Percentiles rank a stretch among this genome's conserved stretches.
phyloP scores from a whole-genome alignment of 306 rosid species.

The Sindora glabra region DNA sequence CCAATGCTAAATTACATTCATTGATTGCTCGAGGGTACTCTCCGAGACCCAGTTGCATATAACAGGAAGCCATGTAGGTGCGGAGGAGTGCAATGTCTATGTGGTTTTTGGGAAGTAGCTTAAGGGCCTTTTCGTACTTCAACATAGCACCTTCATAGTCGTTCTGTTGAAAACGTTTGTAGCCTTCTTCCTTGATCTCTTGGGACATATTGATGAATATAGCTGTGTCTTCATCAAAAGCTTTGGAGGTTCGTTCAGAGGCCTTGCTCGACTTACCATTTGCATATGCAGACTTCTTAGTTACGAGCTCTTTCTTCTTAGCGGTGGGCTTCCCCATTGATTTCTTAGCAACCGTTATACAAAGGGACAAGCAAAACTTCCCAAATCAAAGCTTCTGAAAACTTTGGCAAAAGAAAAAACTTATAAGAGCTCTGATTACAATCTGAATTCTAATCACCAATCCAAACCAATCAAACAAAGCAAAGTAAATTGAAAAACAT shows the following conservation, averaged over 20 bases:
- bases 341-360: background rate
- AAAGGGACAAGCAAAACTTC: background rate
- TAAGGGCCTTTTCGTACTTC: constrained; percentile 75
- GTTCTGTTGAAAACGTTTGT: constrained; percentile 52
- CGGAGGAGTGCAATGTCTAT: constrained; percentile 74
- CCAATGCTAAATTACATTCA: constrained; percentile 70
- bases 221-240: constrained; percentile 71
- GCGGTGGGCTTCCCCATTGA: constrained; percentile 79
- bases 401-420: constrained; percentile 19
- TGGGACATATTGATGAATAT: constrained; percentile 87
- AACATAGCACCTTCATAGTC: constrained; percentile 77
- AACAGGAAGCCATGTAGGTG: constrained; percentile 67
- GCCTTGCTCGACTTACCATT: constrained; percentile 27
- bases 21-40: constrained; percentile 80
- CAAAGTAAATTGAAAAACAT: background rate
- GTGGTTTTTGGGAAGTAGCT: constrained; percentile 60
- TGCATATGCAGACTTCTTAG: constrained; percentile 29
- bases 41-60: constrained; percentile 75
- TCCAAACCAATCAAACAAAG: background rate
- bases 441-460: constrained; percentile 7
- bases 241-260: constrained; percentile 38
- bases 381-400: constrained; percentile 8
- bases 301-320: constrained; percentile 52
- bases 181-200: constrained; percentile 74
- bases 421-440: background rate